Evolutionary conservation across 2,329 filamentous ascomycete genomes (phyloP), one percentile per base, ranked within the genome.

Genomic region (Penicillium sp.): DNA sequence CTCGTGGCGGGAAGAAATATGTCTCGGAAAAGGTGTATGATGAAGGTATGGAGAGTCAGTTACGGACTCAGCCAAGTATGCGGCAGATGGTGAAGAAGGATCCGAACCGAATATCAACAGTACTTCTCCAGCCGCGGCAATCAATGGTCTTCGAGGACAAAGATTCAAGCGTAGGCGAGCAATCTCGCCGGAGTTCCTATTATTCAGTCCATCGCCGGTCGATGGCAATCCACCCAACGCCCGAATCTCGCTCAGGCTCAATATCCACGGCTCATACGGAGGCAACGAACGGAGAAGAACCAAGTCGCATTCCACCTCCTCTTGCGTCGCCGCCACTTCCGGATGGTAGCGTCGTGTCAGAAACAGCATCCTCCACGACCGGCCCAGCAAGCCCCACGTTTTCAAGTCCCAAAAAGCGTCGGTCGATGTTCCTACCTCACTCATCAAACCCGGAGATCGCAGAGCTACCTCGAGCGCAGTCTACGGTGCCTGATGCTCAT

Each of bases 1-100:
- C 73, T 19, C 71, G 80, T 3, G 80, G 81, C n/a, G 81, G 81
- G 1, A 78, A 77, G 57, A 78, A 79, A 60, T 79, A 79, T 64
- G 70, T 75, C 3, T 72, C 75, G 5, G 80, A 82, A 58, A 75
- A 70, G 17, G 68, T 69, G 41, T 73, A 66, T 2, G 73, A 75
- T 38, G 72, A 75, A 3, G 71, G 69, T 11, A 62, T 65, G 56
- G 68, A 66, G 54, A 67, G 65, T 46, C 67, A 70, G 58, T 61
- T 75, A 64, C 68, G 71, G 21, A 61, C 66, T 30, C 72, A 73
- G 52, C 64, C 69, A 0, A 75, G 72, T 56, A 65, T 69, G 58
- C 71, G 71, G 54, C 73, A 73, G 58, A 69, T 70, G 64, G 73
- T 76, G n/a, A 74, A 71, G 62, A 76, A 69, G 59, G 75, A 75